Conservation (phyloP, 441 rosid species). For the Aquilaria agallochum region DNA sequence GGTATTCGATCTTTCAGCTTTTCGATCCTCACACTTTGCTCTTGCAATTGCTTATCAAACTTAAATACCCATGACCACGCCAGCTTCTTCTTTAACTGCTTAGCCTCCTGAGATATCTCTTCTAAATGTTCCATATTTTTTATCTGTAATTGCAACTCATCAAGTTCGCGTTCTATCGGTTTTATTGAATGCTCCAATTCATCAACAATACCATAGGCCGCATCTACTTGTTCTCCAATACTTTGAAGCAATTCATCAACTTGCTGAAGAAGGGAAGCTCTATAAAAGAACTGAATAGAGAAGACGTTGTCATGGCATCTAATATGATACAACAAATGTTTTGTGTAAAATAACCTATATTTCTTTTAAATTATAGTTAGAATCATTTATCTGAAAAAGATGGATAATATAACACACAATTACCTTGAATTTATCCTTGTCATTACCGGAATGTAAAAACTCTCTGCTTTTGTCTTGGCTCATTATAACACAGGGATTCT, state of each 20-base stretch:
- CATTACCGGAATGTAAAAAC: slow-evolving; percentile 93
- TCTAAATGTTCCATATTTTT: slow-evolving; percentile 84
- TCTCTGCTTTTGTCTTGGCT: slow-evolving; percentile 99
- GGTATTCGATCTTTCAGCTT: slow-evolving; percentile 79
- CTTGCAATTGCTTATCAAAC: slow-evolving; percentile 64
- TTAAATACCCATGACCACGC: slow-evolving; percentile 96
- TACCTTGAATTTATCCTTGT: slow-evolving; percentile 93
- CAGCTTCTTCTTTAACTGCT: slow-evolving; percentile 74
- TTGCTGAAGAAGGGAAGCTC: slow-evolving; percentile 97
- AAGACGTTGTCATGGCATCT: slow-evolving; percentile 27
- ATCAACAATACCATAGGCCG: slow-evolving; percentile 56
- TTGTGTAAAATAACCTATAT: not conserved
- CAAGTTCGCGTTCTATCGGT: slow-evolving; percentile 73
- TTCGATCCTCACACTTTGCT: slow-evolving; percentile 44
- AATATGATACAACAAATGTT: slow-evolving; percentile 1
- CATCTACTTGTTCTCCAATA: slow-evolving; percentile 41
- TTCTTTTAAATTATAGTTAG: no score
- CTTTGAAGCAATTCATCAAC: slow-evolving; percentile 76
- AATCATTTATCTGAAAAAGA: no score
- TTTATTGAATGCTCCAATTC: slow-evolving; percentile 64
- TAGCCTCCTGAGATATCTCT: slow-evolving; percentile 61
- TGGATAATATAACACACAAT: slow-evolving; percentile 3
- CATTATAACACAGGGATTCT: slow-evolving; percentile 98
- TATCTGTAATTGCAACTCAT: slow-evolving; percentile 65
- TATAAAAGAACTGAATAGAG: slow-evolving; percentile 73